phyloP scores from a whole-genome alignment of 495 filamentous ascomycete genomes.

The Aspergillus coremiiformis region DNA sequence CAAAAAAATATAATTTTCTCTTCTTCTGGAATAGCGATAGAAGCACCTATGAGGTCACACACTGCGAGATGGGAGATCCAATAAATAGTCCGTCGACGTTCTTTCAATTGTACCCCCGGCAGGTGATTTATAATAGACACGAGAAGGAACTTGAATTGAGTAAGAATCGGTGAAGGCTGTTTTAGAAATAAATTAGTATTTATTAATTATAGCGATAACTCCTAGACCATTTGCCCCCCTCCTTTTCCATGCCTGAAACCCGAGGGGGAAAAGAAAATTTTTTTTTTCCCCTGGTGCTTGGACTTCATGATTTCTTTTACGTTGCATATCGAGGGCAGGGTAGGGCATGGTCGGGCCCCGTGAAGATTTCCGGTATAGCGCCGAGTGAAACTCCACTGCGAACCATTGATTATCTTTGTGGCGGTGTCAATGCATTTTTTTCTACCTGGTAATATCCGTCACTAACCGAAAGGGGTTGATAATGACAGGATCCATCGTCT shows the following conservation, averaged over 20 bases:
- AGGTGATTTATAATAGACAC: neutral
- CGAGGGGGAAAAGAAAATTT: neutral
- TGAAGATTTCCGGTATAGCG: neutral
- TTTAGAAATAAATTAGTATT: neutral
- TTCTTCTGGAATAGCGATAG: neutral
- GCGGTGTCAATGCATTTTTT: neutral
- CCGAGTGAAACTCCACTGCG: neutral
- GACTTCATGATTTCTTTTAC: slow-evolving; percentile 17
- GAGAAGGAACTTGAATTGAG: neutral
- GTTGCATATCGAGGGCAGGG: slow-evolving; percentile 5
- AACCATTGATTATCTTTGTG: neutral
- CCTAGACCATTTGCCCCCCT: neutral
- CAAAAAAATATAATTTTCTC: neutral
- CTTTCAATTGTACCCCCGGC: no score
- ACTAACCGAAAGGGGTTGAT: neutral
- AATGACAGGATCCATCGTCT: neutral
- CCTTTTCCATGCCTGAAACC: neutral
- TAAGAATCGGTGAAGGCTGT: neutral
- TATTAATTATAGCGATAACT: neutral
- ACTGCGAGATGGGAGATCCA: neutral
- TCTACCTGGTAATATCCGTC: slow-evolving; percentile 1
- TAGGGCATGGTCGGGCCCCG: neutral
- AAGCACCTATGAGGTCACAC: neutral
- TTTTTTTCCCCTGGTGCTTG: neutral
- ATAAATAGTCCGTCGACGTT: neutral